These are phyloP conservation scores for Xylaria flabelliformis DNA, from an alignment of 495 filamentous ascomycete species.

Conservation along the genomic window DNA sequence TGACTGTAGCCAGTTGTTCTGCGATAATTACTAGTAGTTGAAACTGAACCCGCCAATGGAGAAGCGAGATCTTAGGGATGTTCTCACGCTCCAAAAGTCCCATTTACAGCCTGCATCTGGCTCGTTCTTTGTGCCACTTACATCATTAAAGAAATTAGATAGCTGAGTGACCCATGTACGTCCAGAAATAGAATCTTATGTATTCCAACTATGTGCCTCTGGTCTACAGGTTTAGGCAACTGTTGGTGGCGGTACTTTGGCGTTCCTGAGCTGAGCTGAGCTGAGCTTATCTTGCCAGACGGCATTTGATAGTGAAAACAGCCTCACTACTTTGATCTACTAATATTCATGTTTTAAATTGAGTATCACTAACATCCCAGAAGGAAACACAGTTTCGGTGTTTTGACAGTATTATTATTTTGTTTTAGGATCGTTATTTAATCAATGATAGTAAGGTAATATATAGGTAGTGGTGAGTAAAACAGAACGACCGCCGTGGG, in stretches of 20 bases:
- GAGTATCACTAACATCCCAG: background rate
- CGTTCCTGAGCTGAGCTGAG: background rate
- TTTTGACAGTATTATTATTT: constrained; percentile 16
- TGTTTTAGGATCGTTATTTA: constrained; percentile 14
- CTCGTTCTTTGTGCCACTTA: constrained; percentile 16
- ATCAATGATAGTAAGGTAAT: constrained; percentile 7
- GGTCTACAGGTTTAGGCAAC: background rate
- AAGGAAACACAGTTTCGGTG: background rate
- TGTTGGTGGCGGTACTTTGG: background rate
- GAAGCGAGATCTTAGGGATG: background rate
- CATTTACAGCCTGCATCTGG: background rate
- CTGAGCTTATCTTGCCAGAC: background rate
- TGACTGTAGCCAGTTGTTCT: background rate
- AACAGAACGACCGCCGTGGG: constrained; percentile 30
- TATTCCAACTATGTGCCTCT: background rate
- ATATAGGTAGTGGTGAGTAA: constrained; percentile 16
- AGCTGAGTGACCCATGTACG: constrained; percentile 9
- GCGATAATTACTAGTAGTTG: background rate
- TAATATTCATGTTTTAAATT: background rate
- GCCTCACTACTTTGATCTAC: background rate
- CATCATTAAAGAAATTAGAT: background rate
- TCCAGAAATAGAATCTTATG: constrained; percentile 4
- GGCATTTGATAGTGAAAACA: background rate
- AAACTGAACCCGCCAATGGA: constrained; percentile 2
- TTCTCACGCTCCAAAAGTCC: constrained; percentile 16